Base-by-base conservation (phyloP, 225 moss, liverwort and hornwort species). In the Sphagnum contortum region DNA sequence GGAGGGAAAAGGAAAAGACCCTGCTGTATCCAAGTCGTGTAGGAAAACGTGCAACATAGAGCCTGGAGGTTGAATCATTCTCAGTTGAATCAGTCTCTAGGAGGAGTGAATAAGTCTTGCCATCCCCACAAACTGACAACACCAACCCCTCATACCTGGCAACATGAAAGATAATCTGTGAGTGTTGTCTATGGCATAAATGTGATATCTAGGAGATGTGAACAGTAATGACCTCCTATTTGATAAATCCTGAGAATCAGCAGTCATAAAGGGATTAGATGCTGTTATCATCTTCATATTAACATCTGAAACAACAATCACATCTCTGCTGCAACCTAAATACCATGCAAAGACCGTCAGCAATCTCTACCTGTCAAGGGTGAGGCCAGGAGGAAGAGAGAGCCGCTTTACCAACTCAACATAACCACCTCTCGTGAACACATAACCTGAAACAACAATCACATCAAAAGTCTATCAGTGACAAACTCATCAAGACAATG, bases 401-500 rank as follows among this genome's bases (percentile, higher is more conserved):
- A 90, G 61, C 68, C 75, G 84, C 81, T 88, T 94, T 29, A 72
- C 83, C 9, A 94, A 72, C 77, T 94, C 93, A 76, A 90, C 93
- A 81, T 94, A 94, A 6, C 90, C 90, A 66, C 93, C 90, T 58
- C 93, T 75, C 5, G 86, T 86, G 73, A 94, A 94, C n/a, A 94
- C 93, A 58, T 90, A 94, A 8, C 93, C 93, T 94, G 74, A 11
- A 67, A 46, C 8, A 47, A 13, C 3, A 49, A 13, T n/a, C 9
- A 9, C 64, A 64, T n/a, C 6, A 60, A 13, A 6, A 60, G 12
- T 13, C 9, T 56, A 9, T 56, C 55, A 8, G 49, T 55, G 48
- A 44, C 64, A 9, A 10, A 58, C 3, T 48, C 9, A 14, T 45
- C 48, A 29, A 46, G 13, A 64, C 63, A 64, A 64, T 44, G 14